These are phyloP conservation scores for Candida endomychidarum DNA, from an alignment of 805 yeast genomes.

Conservation along the genomic window DNA sequence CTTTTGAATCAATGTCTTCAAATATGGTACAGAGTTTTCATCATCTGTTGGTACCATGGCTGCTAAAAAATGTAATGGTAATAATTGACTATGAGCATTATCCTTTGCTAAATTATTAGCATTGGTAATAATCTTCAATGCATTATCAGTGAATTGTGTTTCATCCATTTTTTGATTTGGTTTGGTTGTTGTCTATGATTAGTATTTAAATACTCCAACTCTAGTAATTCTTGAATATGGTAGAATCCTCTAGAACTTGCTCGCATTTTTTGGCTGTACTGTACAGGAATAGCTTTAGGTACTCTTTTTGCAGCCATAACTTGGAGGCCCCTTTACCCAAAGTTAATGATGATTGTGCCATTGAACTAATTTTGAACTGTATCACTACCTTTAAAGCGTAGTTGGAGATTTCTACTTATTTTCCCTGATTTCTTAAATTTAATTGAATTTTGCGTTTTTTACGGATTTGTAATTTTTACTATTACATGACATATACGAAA, in stretches of 20 bases:
- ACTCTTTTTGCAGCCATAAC: conserved; percentile 3
- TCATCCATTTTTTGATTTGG: conserved; percentile 48
- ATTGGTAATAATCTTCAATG: conserved; percentile 72
- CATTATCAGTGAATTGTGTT: conserved; percentile 91
- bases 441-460: too few relatives aligned
- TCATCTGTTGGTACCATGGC: conserved; percentile 77
- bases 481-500: too few relatives aligned
- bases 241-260: conserved; percentile 15
- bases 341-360: too few relatives aligned
- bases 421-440: too few relatives aligned
- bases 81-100: conserved; percentile 76
- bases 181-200: conserved; percentile 3
- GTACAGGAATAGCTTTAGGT: neutral
- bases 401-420: too few relatives aligned
- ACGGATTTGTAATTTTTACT: too few relatives aligned
- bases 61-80: conserved; percentile 88
- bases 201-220: conserved; percentile 8
- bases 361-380: too few relatives aligned
- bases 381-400: too few relatives aligned
- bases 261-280: conserved; percentile 1
- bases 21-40: conserved; percentile 49
- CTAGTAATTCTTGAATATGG: conserved; percentile 13
- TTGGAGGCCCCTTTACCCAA: too few relatives aligned
- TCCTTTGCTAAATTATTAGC: conserved; percentile 84
- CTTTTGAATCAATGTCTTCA: conserved; percentile 79